These are phyloP conservation scores for Fusarium decemcellulare DNA, from an alignment of 2,329 filamentous ascomycete species.

Conservation along the genomic window DNA sequence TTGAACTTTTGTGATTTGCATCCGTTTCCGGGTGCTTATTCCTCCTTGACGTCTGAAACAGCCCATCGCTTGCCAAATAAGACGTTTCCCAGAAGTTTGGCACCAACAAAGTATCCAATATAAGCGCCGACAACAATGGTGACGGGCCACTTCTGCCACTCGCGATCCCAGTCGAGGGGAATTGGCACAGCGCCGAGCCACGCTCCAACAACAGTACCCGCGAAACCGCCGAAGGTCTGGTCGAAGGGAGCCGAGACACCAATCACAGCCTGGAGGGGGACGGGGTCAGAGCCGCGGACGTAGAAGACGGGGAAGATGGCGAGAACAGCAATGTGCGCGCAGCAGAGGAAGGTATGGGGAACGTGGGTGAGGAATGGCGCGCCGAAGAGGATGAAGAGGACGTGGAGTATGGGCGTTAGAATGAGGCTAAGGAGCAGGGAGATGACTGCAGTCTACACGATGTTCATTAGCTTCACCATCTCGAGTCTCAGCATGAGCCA, in stretches of 20 bases:
- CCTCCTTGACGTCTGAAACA: constrained; percentile 44
- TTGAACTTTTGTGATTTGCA: neutral
- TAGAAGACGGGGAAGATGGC: constrained; percentile 87
- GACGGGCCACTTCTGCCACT: constrained; percentile 98
- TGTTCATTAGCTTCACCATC: constrained; percentile 19
- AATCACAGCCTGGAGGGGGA: constrained; percentile 79
- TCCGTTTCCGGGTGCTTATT: constrained; percentile 31
- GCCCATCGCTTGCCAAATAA: constrained; percentile 62
- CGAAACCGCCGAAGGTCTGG: constrained; percentile 84
- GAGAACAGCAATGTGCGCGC: constrained; percentile 85
- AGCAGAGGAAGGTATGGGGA: constrained; percentile 82
- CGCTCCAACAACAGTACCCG: constrained; percentile 85
- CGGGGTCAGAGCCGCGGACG: constrained; percentile 81
- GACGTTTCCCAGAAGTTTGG: constrained; percentile 69
- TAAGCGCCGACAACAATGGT: constrained; percentile 91
- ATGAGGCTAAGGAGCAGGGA: constrained; percentile 75
- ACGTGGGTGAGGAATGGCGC: constrained; percentile 89
- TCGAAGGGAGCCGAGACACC: constrained; percentile 81
- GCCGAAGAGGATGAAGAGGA: constrained; percentile 87
- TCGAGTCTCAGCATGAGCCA: neutral
- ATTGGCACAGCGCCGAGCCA: constrained; percentile 97
- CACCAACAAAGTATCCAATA: constrained; percentile 81
- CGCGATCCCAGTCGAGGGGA: constrained; percentile 97
- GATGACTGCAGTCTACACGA: constrained; percentile 59
- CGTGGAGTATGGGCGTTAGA: constrained; percentile 74